These are phyloP conservation scores for Pyracantha coccinea DNA, from an alignment of 331 rosid species.

Conservation along the genomic window DNA sequence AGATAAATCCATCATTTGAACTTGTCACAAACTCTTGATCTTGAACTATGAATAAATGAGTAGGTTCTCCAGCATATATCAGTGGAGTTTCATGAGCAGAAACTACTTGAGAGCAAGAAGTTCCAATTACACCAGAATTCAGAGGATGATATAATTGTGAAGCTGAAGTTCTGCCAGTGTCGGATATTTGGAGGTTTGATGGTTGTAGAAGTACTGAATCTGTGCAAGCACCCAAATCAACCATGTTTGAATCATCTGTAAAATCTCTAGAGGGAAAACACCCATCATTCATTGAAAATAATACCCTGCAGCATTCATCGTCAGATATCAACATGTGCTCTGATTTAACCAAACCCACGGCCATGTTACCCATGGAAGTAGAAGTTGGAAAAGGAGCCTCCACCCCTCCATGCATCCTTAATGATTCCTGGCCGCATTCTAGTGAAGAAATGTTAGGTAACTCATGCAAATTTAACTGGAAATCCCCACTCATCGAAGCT, in stretches of 20 bases:
- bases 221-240: slow-evolving; percentile 37
- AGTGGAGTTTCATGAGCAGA: slow-evolving; percentile 43
- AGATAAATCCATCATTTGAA: slow-evolving; percentile 37
- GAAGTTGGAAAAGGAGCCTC: slow-evolving; percentile 44
- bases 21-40: slow-evolving; percentile 44
- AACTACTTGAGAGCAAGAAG: slow-evolving; percentile 37
- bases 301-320: slow-evolving; percentile 77
- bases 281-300: slow-evolving; percentile 51
- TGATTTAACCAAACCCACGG: slow-evolving; percentile 31
- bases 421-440: slow-evolving; percentile 45
- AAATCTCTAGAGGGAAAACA: slow-evolving; percentile 43
- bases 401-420: slow-evolving; percentile 35
- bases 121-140: slow-evolving; percentile 25
- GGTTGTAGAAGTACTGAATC: slow-evolving; percentile 43
- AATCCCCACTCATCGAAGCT: slow-evolving; percentile 31
- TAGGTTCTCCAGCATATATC: slow-evolving; percentile 30
- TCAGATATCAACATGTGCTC: slow-evolving; percentile 60
- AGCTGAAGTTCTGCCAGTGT: slow-evolving; percentile 29
- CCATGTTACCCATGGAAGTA: slow-evolving; percentile 29
- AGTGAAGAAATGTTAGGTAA: slow-evolving; percentile 46
- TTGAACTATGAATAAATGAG: slow-evolving; percentile 39
- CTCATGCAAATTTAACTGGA: slow-evolving; percentile 37
- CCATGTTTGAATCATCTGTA: slow-evolving; percentile 16
- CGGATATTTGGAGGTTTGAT: slow-evolving; percentile 29
- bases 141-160: slow-evolving; percentile 30